A percentile compares a stretch with the other conserved stretches of the same genome.
These are phyloP conservation scores for Cyclotella sp. DNA, from an alignment of 108 stramenopile genomes.

Conservation along the genomic window DNA sequence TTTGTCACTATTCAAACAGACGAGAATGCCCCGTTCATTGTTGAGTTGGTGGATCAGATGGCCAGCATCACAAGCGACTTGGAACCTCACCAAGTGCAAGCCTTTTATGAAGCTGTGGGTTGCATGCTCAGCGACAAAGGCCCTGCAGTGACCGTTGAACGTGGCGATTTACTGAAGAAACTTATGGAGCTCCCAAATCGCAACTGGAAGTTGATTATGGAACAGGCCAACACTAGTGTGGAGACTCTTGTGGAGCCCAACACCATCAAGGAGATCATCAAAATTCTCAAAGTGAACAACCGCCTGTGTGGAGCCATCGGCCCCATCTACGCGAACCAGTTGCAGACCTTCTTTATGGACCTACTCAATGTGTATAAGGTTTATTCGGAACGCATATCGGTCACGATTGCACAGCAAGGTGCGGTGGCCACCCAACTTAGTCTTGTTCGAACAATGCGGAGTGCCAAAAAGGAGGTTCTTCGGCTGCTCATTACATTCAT, in stretches of 20 bases:
- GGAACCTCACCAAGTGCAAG: conserved; percentile 98
- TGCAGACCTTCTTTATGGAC: conserved; percentile 94
- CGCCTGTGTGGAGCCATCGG: conserved; percentile 92
- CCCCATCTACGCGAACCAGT: conserved; percentile 92
- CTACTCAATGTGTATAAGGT: conserved; percentile 98
- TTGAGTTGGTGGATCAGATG: conserved; percentile 92
- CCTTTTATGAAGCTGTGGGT: conserved; percentile 98
- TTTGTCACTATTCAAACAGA: conserved; percentile 93
- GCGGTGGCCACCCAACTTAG: conserved; percentile 87
- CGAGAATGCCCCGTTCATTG: conserved; percentile 90
- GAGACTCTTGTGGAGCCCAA: conserved; percentile 87
- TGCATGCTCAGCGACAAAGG: conserved; percentile 95
- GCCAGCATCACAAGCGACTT: conserved; percentile 93
- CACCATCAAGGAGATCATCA: conserved; percentile 93
- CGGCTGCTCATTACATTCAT: conserved; percentile 93
- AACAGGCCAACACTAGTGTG: conserved; percentile 76
- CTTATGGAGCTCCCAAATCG: conserved; percentile 96
- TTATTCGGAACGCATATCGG: conserved; percentile 94
- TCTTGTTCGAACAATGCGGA: conserved; percentile 93
- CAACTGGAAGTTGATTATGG: conserved; percentile 91
- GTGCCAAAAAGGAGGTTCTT: conserved; percentile 96
- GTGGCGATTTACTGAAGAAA: conserved; percentile 75
- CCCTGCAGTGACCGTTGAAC: conserved; percentile 83
- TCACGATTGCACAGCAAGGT: conserved; percentile 91
- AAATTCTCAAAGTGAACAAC: conserved; percentile 96